Conservation (phyloP, 1,284 basidiomycete genomes). For the Ganoderma resinaceum region DNA sequence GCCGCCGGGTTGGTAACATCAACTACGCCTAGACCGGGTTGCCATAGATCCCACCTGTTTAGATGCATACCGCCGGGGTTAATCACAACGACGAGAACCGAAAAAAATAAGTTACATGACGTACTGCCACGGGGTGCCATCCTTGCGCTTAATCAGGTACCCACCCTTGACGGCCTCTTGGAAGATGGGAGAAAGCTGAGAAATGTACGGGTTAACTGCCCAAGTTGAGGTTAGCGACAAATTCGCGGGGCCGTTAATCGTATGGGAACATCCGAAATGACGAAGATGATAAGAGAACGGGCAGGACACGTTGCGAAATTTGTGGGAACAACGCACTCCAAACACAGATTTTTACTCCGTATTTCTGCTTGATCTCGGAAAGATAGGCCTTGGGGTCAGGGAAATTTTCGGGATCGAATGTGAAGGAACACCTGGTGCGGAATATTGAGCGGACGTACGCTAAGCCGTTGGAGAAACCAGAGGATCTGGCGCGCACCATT, state of each 20-base stretch:
- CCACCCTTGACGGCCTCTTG: constrained; percentile 70
- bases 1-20: constrained; percentile 79
- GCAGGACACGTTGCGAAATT: not conserved
- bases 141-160: constrained; percentile 73
- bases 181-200: constrained; percentile 74
- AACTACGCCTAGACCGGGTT: constrained; percentile 72
- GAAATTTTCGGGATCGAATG: constrained; percentile 79
- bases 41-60: constrained; percentile 74
- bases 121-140: constrained; percentile 79
- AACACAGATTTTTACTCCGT: constrained; percentile 75
- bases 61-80: too few species aligned
- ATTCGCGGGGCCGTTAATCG: not conserved
- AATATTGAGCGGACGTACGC: not conserved
- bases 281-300: not conserved
- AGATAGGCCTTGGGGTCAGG: constrained; percentile 75
- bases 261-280: not conserved
- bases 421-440: constrained; percentile 69
- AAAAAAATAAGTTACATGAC: constrained; percentile 27
- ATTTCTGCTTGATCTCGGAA: constrained; percentile 69
- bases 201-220: constrained; percentile 72
- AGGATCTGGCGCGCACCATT: constrained; percentile 51
- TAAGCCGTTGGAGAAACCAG: not conserved
- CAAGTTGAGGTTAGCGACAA: not conserved
- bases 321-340: constrained; percentile 61
- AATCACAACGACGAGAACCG: not conserved